Evolutionary conservation across 192 early-diverging fungal species (phyloP), one percentile per base, ranked within the genome.

Genomic region (Podila minutissima): DNA sequence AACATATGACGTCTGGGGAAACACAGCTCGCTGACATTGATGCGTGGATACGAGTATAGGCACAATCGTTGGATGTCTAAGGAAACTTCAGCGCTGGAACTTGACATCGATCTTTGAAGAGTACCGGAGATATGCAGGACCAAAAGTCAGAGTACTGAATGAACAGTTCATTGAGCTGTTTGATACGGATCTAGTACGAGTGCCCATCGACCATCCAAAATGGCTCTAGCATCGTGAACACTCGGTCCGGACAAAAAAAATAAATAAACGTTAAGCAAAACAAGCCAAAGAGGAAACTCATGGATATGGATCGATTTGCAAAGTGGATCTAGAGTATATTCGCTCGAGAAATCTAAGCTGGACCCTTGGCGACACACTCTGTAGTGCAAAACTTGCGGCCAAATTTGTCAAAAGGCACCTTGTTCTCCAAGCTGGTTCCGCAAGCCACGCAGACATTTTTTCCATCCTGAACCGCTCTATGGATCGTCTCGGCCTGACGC

Each of bases 61-160:
- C 19, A 99, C 98, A 6, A 97, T 99, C 64, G 94, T 99, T 26
- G 98, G 98, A 29, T 99, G 98, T 82, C 75, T 99, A 72, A 89
- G 98, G 66, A 99, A 99, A 83, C 88, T 99, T 49, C 98, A 99
- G 83, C 87, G 92, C 38, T 99, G 98, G 98, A 99, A 98, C 78
- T 82, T 99, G 75, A 98, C 98, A 15, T 93, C 94, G 24, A 99
- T 99, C 20, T 98, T 99, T 83, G 98, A 99, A 82, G 98, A 99
- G 79, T 99, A 99, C 76, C 88, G 97, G 37, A 87, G 96, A 49
- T 97, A 96, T 83, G 95, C 96, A 19, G 96, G 96, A 7, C 96
- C 97, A 6, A 99, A 99, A 85, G 97, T 99, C 51, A 88, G 97
- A 48, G 87, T 98, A n/a, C 84, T 98, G 65, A 97, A 97, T 82